Base-by-base conservation (phyloP, 805 yeast species). In the Grigorovia yakushimaensis region DNA sequence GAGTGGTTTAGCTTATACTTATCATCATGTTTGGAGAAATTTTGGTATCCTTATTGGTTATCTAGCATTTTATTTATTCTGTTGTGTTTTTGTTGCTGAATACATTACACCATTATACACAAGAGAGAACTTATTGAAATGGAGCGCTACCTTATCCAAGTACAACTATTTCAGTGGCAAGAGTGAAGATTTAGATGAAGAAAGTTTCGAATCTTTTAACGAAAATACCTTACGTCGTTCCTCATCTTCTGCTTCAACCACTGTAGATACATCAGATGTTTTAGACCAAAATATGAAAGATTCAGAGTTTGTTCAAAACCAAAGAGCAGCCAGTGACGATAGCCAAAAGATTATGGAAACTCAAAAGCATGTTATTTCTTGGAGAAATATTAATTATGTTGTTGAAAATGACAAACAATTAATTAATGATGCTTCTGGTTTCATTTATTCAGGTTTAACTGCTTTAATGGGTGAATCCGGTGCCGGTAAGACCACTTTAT, bases 21-120 rank as follows among this genome's bases (percentile, higher is more conserved):
- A 72, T 56, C 49, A 62, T 22, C 88, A 86, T 63, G 74, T 76
- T 50, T 85, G 95, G 95, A 78, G 94, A 69, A 82, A 85, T 61
- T 71, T 81, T 48, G 95, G 87, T 56, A 77, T 81, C 54, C 54
- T 74, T 47, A 57, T 78, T 54, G 86, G 72, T 6, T 80, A 71
- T 57, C 62, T 70, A 48, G 51, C 70, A 4, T 73, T 69, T 51
- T 71, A 66, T 53, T 43, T 62, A 19, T 45, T 46, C 22, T 45
- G 58, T 40, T 60, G 68, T 40, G 45, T 62, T 22, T 35, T 64
- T 19, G 66, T 63, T 4, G 55, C 69, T 17, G 69, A 70, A 51
- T 58, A 51, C 44, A 41, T 66, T 7, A 56, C 56, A 18, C 67
- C 67, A 20, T 30, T 52, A 30, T 59, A 51, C 40, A 51, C 51